Base-by-base conservation (phyloP, 1,284 basidiomycete genomes). In the Melampsora americana region DNA sequence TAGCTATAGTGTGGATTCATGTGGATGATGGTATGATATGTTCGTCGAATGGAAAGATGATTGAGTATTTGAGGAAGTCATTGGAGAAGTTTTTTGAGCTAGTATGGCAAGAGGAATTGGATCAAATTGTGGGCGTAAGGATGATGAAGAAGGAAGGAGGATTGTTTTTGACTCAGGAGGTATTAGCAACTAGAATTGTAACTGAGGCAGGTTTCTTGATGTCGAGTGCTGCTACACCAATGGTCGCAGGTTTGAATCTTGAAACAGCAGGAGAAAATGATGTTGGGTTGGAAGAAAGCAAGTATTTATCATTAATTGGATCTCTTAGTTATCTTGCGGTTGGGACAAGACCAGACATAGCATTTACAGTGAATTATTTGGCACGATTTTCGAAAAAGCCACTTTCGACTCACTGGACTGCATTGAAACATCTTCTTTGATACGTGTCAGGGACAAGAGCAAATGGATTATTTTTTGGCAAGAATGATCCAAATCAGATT, bases 11-110 rank as follows among this genome's bases (percentile, higher is more conserved):
- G 3, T 69, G 68, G 68, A 61, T 69, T 39, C 50, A 69, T 32
- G 35, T 69, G 16, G 69, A 71, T 20, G 44, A 71, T 23, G 28
- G 69, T 30, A 26, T 71, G 12, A 60, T 71, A 2, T 28, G 20
- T 5, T 44, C 59, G 9, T 35, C 61, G 9, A 23, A 26, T 6
- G 32, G 6, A 20, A 2, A 23, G 2, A 4, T 3, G 35, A 4
- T 35, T 35, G 9, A 4, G 3, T 35, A 35, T 16, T 30, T 70
- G 1, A 6, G n/a, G 5, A 4, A 1, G 1, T 2, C 23, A 18
- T 23, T 70, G 16, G 46, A 11, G 7, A 9, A 42, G 7, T 26
- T 30, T 14, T 23, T 70, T 2, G 42, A 61, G 18, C 11, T 70
- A n/a, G 42, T 61, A 46, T 70, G 69, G 69, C 4, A 62, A 4